Percentiles rank a stretch among this genome's conserved stretches.
These are phyloP conservation scores for Coniferiporia weirii DNA, from an alignment of 1,284 basidiomycete genomes.

Conservation along the genomic window DNA sequence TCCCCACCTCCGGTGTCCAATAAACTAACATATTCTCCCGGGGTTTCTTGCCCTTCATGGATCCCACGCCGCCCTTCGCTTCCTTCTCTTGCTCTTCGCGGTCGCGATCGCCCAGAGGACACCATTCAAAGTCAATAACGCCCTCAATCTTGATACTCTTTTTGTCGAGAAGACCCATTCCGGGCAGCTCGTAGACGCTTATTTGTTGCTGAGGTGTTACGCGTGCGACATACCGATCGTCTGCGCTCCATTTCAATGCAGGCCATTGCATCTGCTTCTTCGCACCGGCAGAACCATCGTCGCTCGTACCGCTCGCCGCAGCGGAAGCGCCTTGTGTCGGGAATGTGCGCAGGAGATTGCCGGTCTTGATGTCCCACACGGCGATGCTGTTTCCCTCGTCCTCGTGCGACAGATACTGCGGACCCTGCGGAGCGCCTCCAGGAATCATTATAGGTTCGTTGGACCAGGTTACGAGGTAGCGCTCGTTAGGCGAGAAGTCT, in stretches of 20 bases:
- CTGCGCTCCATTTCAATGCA: constrained; percentile 94
- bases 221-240: constrained; percentile 93
- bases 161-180: constrained; percentile 93
- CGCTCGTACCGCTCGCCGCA: constrained; percentile 28
- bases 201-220: constrained; percentile 89
- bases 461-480: constrained; percentile 98
- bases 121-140: constrained; percentile 99
- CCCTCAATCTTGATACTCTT: constrained; percentile 98
- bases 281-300: constrained; percentile 38
- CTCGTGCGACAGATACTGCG: constrained; percentile 85
- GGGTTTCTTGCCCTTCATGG: constrained; percentile 54
- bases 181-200: constrained; percentile 93
- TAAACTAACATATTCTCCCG: constrained; percentile 94
- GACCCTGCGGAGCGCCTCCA: constrained; percentile 75
- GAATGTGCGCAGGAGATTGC: constrained; percentile 91
- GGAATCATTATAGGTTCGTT: constrained; percentile 90
- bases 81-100: constrained; percentile 68
- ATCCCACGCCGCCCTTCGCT: constrained; percentile 32
- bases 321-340: constrained; percentile 43
- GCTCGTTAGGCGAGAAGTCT: constrained; percentile 97
- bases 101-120: constrained; percentile 89
- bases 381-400: constrained; percentile 98
- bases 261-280: constrained; percentile 90
- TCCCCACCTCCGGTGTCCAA: constrained; percentile 96
- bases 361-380: constrained; percentile 96